Conservation (phyloP, 2,329 filamentous ascomycete species). For the Magnaporthiopsis incrustans region DNA sequence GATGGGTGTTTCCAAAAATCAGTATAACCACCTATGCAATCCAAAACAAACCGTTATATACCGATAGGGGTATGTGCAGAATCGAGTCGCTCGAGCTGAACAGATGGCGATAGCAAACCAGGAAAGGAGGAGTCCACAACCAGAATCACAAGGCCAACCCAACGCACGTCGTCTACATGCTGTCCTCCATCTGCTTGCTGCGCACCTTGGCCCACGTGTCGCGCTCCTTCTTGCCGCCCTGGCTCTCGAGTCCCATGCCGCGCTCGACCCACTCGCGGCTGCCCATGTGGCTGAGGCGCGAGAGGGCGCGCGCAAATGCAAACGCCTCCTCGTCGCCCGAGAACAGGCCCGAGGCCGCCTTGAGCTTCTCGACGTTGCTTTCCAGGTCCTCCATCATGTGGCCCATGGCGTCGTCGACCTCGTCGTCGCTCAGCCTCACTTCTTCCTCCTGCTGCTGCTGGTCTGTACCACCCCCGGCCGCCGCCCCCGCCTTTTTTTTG, state of each 20-base stretch:
- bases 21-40: neutral
- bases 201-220: conserved; percentile 59
- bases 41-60: neutral
- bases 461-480: conserved; percentile 14
- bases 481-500: conserved; percentile 35
- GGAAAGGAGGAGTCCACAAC: too few species aligned
- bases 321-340: conserved; percentile 94
- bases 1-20: neutral
- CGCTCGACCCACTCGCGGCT: conserved; percentile 91
- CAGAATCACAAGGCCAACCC: too few species aligned
- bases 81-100: neutral
- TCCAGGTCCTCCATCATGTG: conserved; percentile 83
- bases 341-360: conserved; percentile 71
- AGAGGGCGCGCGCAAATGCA: conserved; percentile 85
- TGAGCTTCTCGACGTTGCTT: conserved; percentile 75
- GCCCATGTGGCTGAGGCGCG: conserved; percentile 83
- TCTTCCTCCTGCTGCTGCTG: neutral
- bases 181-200: conserved; percentile 61
- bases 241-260: conserved; percentile 57
- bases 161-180: conserved; percentile 35
- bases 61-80: neutral
- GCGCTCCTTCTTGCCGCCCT: conserved; percentile 56
- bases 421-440: conserved; percentile 16
- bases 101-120: too few species aligned
- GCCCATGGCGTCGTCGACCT: conserved; percentile 63